These are phyloP conservation scores for Schizophyllum commune DNA, from an alignment of 1,284 basidiomycete genomes.

Conservation along the genomic window DNA sequence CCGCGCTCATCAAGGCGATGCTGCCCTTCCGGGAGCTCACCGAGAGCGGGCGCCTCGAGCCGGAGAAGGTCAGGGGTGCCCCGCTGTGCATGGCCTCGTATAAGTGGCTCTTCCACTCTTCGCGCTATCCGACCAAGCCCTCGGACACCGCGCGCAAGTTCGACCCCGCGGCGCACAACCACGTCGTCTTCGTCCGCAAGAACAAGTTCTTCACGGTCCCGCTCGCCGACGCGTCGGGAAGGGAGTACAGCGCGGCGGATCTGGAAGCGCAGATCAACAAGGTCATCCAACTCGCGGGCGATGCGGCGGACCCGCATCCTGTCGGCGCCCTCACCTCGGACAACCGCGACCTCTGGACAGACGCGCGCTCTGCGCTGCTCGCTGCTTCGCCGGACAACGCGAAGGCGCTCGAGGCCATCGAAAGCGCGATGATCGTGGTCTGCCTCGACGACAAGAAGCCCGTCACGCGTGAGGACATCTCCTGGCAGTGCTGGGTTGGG, in stretches of 20 bases:
- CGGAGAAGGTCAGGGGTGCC: slow-evolving; percentile 77
- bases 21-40: slow-evolving; percentile 77
- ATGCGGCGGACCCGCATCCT: slow-evolving; percentile 40
- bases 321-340: slow-evolving; percentile 85
- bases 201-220: slow-evolving; percentile 86
- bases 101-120: slow-evolving; percentile 94
- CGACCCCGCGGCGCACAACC: slow-evolving; percentile 70
- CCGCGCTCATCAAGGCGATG: slow-evolving; percentile 76
- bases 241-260: slow-evolving; percentile 69
- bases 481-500: slow-evolving; percentile 87
- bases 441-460: slow-evolving; percentile 80
- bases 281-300: slow-evolving; percentile 66
- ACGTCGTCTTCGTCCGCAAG: slow-evolving; percentile 87
- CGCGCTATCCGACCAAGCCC: slow-evolving; percentile 78
- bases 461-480: slow-evolving; percentile 75
- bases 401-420: slow-evolving; percentile 71
- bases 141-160: slow-evolving; percentile 84
- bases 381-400: slow-evolving; percentile 60
- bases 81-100: slow-evolving; percentile 96
- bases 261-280: slow-evolving; percentile 77
- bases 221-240: slow-evolving; percentile 54
- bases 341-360: slow-evolving; percentile 88
- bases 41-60: slow-evolving; percentile 81
- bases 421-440: slow-evolving; percentile 85
- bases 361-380: slow-evolving; percentile 66